A percentile compares a stretch with the other conserved stretches of the same genome.
Evolutionary conservation across 2,329 filamentous ascomycete genomes (phyloP).

Genomic region (Fusarium sp.): DNA sequence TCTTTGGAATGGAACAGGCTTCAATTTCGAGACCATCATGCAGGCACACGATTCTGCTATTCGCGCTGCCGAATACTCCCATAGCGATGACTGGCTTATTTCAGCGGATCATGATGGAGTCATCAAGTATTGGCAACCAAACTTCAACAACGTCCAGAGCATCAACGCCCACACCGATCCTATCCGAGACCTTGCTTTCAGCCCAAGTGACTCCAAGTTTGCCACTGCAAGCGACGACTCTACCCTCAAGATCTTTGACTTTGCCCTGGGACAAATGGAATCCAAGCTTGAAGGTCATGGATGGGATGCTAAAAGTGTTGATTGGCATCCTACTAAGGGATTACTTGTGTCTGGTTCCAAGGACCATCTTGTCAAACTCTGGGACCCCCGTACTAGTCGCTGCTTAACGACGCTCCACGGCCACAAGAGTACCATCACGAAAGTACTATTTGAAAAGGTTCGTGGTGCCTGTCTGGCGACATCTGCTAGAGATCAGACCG

Average conservation of each 20-base stretch:
- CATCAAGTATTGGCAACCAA: constrained; percentile 98
- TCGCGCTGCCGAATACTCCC: constrained; percentile 85
- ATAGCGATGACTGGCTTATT: constrained; percentile 96
- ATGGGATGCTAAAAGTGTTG: constrained; percentile 96
- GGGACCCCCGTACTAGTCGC: constrained; percentile 92
- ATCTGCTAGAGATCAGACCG: constrained; percentile 91
- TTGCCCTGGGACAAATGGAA: constrained; percentile 86
- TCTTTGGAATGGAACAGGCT: constrained; percentile 97
- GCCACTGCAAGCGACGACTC: constrained; percentile 96
- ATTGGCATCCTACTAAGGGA: constrained; percentile 97
- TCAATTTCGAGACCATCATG: constrained; percentile 99
- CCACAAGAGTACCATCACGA: constrained; percentile 97
- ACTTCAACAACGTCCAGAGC: constrained; percentile 98
- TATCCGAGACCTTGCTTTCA: constrained; percentile 91
- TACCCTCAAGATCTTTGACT: constrained; percentile 95
- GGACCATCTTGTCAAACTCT: constrained; percentile 96
- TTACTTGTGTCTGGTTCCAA: constrained; percentile 96
- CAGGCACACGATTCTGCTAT: constrained; percentile 94
- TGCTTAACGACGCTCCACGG: constrained; percentile 94
- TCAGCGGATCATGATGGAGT: constrained; percentile 95
- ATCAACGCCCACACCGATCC: constrained; percentile 91
- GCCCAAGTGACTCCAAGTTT: constrained; percentile 94
- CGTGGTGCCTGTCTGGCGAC: constrained; percentile 89
- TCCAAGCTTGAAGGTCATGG: constrained; percentile 90
- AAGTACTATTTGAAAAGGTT: constrained; percentile 88